phyloP scores from a whole-genome alignment of 2,329 filamentous ascomycete genomes.

The Penicillium sp. region DNA sequence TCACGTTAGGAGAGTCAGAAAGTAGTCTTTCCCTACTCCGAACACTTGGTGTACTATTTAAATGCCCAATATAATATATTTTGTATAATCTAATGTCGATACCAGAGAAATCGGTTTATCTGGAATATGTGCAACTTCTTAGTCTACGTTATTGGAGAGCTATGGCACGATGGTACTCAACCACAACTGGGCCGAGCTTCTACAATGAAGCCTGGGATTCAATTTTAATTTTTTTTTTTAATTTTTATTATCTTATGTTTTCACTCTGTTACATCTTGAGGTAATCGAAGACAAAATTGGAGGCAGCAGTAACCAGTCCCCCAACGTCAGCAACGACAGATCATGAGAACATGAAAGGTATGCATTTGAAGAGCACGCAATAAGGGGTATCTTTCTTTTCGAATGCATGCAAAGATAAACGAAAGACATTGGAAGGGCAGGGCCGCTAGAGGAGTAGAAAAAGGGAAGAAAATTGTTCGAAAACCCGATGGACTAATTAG shows the following conservation, averaged over 20 bases:
- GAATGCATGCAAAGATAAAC: constrained; percentile 3
- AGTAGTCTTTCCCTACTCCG: constrained; percentile 47
- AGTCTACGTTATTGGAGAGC: background rate
- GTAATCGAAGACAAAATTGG: background rate
- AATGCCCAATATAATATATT: constrained; percentile 21
- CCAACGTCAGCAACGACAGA: background rate
- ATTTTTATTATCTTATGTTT: background rate
- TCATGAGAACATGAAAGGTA: background rate
- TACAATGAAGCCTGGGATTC: background rate
- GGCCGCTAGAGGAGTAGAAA: background rate
- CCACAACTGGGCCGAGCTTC: background rate
- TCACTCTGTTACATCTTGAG: background rate
- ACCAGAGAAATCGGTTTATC: constrained; percentile 3
- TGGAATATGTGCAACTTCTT: background rate
- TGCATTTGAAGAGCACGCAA: background rate
- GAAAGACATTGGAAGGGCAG: background rate
- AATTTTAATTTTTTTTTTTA: too few relatives aligned
- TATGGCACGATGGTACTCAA: background rate
- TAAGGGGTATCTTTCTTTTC: constrained; percentile 13
- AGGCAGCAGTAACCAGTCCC: background rate
- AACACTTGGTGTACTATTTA: constrained; percentile 2
- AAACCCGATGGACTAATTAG: background rate
- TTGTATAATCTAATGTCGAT: constrained; percentile 25
- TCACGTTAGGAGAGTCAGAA: constrained; percentile 80
- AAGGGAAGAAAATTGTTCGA: background rate